Percentiles rank a stretch among this genome's conserved stretches.
phyloP scores from a whole-genome alignment of 441 rosid genomes.

The Arabidopsis hybrid region DNA sequence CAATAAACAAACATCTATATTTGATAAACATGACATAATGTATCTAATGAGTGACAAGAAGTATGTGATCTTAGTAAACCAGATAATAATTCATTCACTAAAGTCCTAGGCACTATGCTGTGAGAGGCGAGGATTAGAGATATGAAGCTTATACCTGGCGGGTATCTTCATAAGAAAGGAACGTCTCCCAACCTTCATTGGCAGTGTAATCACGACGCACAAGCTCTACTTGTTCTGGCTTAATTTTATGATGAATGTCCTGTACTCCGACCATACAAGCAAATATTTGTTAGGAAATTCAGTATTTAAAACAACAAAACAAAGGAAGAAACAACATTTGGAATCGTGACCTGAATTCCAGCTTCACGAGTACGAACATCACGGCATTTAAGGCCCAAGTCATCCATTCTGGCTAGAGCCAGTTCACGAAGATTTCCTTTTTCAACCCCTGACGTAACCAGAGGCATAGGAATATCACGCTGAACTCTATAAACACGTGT shows the following conservation, averaged over 20 bases:
- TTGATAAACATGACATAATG: conserved; percentile 15
- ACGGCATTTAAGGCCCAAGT: conserved; percentile 95
- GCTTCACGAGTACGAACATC: conserved; percentile 99
- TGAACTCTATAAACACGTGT: conserved; percentile 99
- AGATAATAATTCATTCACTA: background rate
- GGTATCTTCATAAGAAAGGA: conserved; percentile 95
- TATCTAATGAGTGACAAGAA: conserved; percentile 1
- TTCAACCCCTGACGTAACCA: conserved; percentile 99
- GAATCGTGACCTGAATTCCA: conserved; percentile 83
- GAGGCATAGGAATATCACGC: conserved; percentile 98
- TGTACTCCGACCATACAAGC: conserved; percentile 43
- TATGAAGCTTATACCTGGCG: conserved; percentile 66
- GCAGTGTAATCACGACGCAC: conserved; percentile 99
- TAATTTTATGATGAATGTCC: conserved; percentile 98
- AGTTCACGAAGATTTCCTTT: conserved; percentile 99
- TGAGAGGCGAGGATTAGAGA: conserved; percentile 31
- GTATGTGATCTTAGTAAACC: background rate
- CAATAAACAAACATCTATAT: background rate
- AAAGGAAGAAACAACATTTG: background rate
- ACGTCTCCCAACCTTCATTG: conserved; percentile 99
- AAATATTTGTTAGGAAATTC: conserved; percentile 25
- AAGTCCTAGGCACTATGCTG: background rate
- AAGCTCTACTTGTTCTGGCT: conserved; percentile 97
- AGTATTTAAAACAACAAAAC: conserved; percentile 5
- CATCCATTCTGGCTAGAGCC: conserved; percentile 97